These are phyloP conservation scores for Taphrina communis DNA, from an alignment of 1,139 yeast genomes.

Conservation along the genomic window DNA sequence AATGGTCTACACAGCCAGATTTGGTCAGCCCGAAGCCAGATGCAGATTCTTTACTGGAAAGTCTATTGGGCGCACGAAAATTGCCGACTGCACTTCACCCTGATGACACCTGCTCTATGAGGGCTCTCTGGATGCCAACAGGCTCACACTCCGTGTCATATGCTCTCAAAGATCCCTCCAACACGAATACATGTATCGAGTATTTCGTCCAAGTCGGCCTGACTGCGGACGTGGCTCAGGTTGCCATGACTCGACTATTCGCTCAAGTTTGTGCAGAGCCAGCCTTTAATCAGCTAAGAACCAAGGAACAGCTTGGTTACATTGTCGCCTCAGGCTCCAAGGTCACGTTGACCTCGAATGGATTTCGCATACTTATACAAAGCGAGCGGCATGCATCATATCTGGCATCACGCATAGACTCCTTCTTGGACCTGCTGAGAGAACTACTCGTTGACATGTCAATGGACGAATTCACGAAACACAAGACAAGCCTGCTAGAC, in stretches of 20 bases:
- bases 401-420: slow-evolving; percentile 76
- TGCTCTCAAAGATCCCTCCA: slow-evolving; percentile 65
- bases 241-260: slow-evolving; percentile 67
- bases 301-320: slow-evolving; percentile 89
- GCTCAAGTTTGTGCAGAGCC: slow-evolving; percentile 82
- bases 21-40: slow-evolving; percentile 59
- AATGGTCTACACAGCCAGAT: slow-evolving; percentile 61
- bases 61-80: neutral
- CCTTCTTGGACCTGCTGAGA: slow-evolving; percentile 60
- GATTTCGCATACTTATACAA: slow-evolving; percentile 80
- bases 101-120: slow-evolving; percentile 11
- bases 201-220: slow-evolving; percentile 73
- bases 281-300: slow-evolving; percentile 83
- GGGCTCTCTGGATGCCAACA: slow-evolving; percentile 32
- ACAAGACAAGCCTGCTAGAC: slow-evolving; percentile 69
- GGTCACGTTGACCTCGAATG: slow-evolving; percentile 73
- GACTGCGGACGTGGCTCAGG: slow-evolving; percentile 52
- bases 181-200: slow-evolving; percentile 84
- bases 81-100: neutral
- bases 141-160: slow-evolving; percentile 55
- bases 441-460: slow-evolving; percentile 56
- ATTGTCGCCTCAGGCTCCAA: slow-evolving; percentile 82
- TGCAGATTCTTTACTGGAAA: slow-evolving; percentile 13
- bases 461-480: slow-evolving; percentile 69
- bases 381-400: slow-evolving; percentile 79